Evolutionary conservation across 352 stramenopile genomes (phyloP).

Genomic region (Phytopythium vexans): DNA sequence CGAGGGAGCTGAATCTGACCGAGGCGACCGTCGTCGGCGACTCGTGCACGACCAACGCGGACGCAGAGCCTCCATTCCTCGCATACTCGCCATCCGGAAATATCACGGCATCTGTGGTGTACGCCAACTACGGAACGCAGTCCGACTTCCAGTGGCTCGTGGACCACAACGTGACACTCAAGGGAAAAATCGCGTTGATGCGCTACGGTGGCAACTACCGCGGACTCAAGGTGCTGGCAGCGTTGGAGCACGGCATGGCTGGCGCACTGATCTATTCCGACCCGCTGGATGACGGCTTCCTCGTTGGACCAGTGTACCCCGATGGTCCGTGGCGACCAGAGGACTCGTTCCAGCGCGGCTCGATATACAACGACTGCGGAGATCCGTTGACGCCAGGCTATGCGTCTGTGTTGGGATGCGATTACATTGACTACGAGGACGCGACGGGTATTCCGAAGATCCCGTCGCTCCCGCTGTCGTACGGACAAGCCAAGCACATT

Average conservation of each 20-base stretch:
- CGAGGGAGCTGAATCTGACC: constrained; percentile 38
- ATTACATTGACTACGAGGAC: constrained; percentile 38
- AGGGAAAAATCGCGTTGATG: too few relatives aligned
- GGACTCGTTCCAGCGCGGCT: too few relatives aligned
- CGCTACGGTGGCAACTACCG: too few relatives aligned
- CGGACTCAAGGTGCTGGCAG: too few relatives aligned
- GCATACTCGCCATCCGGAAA: constrained; percentile 76
- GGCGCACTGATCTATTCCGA: too few relatives aligned
- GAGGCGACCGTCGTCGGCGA: constrained; percentile 56
- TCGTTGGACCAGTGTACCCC: too few relatives aligned
- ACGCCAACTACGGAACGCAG: too few relatives aligned
- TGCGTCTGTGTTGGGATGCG: constrained; percentile 10
- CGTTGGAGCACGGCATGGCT: too few relatives aligned
- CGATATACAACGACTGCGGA: constrained; percentile 77
- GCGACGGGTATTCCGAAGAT: constrained; percentile 62
- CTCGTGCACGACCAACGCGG: constrained; percentile 40
- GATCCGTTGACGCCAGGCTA: constrained; percentile 55
- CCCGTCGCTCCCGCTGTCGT: constrained; percentile 67
- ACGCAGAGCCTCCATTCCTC: constrained; percentile 72
- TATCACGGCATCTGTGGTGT: constrained; percentile 42
- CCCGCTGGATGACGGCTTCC: too few relatives aligned
- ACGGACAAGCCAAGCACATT: constrained; percentile 73
- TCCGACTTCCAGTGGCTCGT: constrained; percentile 74
- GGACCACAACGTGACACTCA: too few relatives aligned
- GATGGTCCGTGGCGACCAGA: too few relatives aligned